A percentile compares a stretch with the other conserved stretches of the same genome.
These are phyloP conservation scores for Geoglossum glabrum DNA, from an alignment of 495 filamentous ascomycete species.

Conservation along the genomic window DNA sequence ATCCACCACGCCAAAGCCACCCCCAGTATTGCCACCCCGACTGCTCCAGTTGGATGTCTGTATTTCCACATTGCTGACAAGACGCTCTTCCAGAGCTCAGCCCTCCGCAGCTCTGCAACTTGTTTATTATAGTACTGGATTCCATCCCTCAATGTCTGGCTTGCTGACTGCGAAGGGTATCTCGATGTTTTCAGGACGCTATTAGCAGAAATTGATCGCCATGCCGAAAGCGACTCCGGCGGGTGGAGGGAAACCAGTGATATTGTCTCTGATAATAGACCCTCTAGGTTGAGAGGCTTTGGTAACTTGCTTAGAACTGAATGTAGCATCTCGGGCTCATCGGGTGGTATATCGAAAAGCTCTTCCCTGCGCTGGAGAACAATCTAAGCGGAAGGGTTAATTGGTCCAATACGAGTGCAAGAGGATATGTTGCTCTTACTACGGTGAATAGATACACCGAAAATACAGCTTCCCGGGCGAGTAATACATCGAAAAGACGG, in stretches of 20 bases:
- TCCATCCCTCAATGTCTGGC: slow-evolving; percentile 38
- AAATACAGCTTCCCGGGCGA: slow-evolving; percentile 69
- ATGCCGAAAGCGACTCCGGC: slow-evolving; percentile 51
- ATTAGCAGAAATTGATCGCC: slow-evolving; percentile 46
- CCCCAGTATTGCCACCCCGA: slow-evolving; percentile 43
- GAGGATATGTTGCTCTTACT: slow-evolving; percentile 8
- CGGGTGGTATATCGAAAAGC: slow-evolving; percentile 55
- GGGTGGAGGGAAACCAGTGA: slow-evolving; percentile 43
- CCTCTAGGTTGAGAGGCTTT: slow-evolving; percentile 62
- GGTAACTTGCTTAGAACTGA: slow-evolving; percentile 76
- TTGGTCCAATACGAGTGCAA: no score
- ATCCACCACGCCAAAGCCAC: slow-evolving; percentile 27
- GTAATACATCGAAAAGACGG: slow-evolving; percentile 73
- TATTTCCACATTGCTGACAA: slow-evolving; percentile 36
- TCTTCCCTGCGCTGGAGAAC: slow-evolving; percentile 60
- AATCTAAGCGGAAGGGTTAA: slow-evolving; percentile 26
- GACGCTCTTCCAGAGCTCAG: slow-evolving; percentile 35
- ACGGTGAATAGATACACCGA: slow-evolving; percentile 75
- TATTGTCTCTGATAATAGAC: slow-evolving; percentile 42
- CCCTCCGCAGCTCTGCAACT: slow-evolving; percentile 40
- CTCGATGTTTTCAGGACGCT: slow-evolving; percentile 75
- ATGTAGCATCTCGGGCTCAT: slow-evolving; percentile 91
- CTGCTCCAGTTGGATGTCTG: slow-evolving; percentile 30
- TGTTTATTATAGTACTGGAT: slow-evolving; percentile 46
- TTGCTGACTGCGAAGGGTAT: slow-evolving; percentile 19